A percentile compares a stretch with the other conserved stretches of the same genome.
phyloP scores from a whole-genome alignment of 495 filamentous ascomycete genomes.

The Rhypophila decipiens region DNA sequence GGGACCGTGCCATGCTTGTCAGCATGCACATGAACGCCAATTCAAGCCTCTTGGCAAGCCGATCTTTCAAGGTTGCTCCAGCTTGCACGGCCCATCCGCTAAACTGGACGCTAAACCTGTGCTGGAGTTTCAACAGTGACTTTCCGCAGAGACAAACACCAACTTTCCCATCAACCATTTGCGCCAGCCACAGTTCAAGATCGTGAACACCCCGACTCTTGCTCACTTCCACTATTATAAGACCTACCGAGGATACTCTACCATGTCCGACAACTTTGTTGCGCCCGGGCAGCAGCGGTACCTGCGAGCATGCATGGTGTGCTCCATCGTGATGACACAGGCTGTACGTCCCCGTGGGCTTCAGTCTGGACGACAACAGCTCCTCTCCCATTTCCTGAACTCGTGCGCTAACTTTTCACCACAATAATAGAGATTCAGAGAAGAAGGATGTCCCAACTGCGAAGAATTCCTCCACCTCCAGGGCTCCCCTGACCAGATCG shows the following conservation, averaged over 20 bases:
- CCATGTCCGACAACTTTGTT: slow-evolving; percentile 50
- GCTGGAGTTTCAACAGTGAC: too few relatives aligned
- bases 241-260: too few relatives aligned
- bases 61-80: not conserved
- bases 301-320: slow-evolving; percentile 97
- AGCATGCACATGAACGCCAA: not conserved
- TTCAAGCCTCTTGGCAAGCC: not conserved
- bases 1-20: not conserved
- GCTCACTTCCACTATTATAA: too few relatives aligned
- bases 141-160: too few relatives aligned
- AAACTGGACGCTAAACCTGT: too few relatives aligned
- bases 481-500: slow-evolving; percentile 69
- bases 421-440: slow-evolving; percentile 59
- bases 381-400: not conserved
- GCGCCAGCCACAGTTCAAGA: not conserved
- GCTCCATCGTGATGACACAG: slow-evolving; percentile 79
- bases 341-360: slow-evolving; percentile 52
- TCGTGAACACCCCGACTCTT: not conserved
- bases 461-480: slow-evolving; percentile 79
- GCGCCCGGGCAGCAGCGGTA: slow-evolving; percentile 66
- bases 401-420: slow-evolving; percentile 3
- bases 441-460: slow-evolving; percentile 92
- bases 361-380: too few relatives aligned
- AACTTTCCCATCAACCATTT: too few relatives aligned
- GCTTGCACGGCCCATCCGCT: too few relatives aligned